Base-by-base conservation (phyloP, 129 eudicot species). In the Sambucus nigra region DNA sequence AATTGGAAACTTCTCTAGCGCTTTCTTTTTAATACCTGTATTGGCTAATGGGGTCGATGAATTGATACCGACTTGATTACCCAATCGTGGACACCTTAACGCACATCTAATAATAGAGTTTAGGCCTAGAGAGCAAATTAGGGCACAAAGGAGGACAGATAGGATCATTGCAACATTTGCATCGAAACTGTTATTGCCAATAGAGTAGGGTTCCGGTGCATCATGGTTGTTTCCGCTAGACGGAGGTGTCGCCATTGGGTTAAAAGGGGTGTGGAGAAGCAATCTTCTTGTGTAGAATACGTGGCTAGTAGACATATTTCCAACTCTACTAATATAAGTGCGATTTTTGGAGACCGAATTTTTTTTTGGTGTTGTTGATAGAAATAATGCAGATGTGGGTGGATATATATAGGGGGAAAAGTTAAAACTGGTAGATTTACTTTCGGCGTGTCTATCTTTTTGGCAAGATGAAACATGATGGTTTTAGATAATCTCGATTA, bases 111-210 rank as follows among this genome's bases (percentile, higher is more conserved):
- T 76, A 63, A 88, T 80, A 46, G 94, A 88, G 47, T 88, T 88
- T 33, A 88, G 58, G 0, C 87, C 97, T 15, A 88, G 67, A 17
- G 97, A 88, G 48, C 97, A 88, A 35, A 88, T 75, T 57, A 88
- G 41, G 49, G 94, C 97, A 54, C 94, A 88, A 28, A 88, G 55
- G 47, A 88, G 92, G 35, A 88, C 87, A 7, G 94, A 78, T 0
- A 88, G 69, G 7, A 88, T 91, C 96, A 83, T 77, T 5, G 83
- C 91, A n/a, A 88, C 91, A 59, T 88, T 88, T 16, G 91, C 80
- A 49, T 88, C 94, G 25, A 88, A 80, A n/a, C 69, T 70, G 73
- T 65, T 82, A 39, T 68, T 72, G 48, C 40, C 58, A n/a, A n/a
- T n/a, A 2, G 73, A 50, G 66, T 53, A 35, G 7, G 72, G 70